Evolutionary conservation across 116 monocot species (phyloP).

Genomic region (Iris pallida): DNA sequence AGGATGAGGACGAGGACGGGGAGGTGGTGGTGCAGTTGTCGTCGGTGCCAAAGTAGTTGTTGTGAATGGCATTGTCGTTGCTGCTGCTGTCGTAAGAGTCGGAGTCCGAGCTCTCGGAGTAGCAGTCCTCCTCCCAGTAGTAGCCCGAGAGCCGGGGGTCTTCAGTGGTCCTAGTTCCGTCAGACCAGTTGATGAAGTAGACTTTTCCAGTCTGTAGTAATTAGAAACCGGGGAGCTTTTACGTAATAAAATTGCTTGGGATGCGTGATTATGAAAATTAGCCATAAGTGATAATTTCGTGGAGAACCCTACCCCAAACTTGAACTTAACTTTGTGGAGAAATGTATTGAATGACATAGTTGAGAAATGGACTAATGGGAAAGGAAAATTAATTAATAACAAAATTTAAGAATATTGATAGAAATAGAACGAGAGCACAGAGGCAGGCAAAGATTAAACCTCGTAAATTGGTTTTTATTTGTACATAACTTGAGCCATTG

Average conservation of each 20-base stretch:
- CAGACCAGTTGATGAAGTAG: constrained; percentile 69
- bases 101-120: not conserved
- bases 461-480: too few species aligned
- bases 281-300: too few species aligned
- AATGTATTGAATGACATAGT: too few species aligned
- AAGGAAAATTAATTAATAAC: not conserved
- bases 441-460: too few species aligned
- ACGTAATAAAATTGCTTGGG: not conserved
- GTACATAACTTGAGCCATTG: too few species aligned
- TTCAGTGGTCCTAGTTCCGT: constrained; percentile 43
- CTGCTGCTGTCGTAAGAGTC: not conserved
- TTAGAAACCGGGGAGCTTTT: not conserved
- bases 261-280: too few species aligned
- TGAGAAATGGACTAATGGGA: too few species aligned
- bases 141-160: constrained; percentile 41
- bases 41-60: not conserved
- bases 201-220: constrained; percentile 63
- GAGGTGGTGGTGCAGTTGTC: not conserved
- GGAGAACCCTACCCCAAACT: not conserved
- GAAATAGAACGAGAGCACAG: too few species aligned
- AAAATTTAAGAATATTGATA: too few species aligned
- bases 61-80: not conserved
- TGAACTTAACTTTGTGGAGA: too few species aligned
- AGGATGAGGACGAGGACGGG: constrained; percentile 25
- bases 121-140: not conserved